Evolutionary conservation across 257 asterid species (phyloP).

Genomic region (Solanum pinnatisectum): DNA sequence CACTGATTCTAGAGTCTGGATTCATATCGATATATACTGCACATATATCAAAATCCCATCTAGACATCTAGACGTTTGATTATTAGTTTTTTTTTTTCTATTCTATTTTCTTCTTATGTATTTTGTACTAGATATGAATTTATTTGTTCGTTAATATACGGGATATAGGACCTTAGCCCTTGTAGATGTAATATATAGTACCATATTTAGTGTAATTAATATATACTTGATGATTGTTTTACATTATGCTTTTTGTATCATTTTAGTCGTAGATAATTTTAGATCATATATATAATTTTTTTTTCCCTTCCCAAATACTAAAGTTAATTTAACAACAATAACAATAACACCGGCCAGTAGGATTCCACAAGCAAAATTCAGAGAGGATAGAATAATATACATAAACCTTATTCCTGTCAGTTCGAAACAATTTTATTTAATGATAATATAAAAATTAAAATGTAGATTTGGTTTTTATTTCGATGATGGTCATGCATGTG

Average conservation of each 20-base stretch:
- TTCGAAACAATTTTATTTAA: too few relatives aligned
- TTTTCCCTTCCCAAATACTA: not conserved
- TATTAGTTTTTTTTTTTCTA: too few relatives aligned
- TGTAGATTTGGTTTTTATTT: not conserved
- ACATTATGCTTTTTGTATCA: not conserved
- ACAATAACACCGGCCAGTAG: too few relatives aligned
- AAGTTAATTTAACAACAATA: not conserved
- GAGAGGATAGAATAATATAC: not conserved
- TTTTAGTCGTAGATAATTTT: too few relatives aligned
- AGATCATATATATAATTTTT: not conserved
- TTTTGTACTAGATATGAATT: not conserved
- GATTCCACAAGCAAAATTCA: too few relatives aligned
- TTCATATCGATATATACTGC: not conserved
- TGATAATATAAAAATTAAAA: too few relatives aligned
- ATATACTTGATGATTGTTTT: not conserved
- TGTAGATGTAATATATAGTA: not conserved
- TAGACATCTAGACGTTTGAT: not conserved
- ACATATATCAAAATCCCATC: not conserved
- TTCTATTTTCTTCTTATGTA: not conserved
- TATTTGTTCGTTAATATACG: not conserved
- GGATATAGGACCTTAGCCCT: not conserved
- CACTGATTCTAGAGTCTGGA: not conserved
- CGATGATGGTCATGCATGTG: not conserved
- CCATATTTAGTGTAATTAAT: not conserved
- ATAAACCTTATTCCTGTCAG: too few relatives aligned